Conservation (phyloP, 129 eudicot species). For the Helianthus tuberosus region DNA sequence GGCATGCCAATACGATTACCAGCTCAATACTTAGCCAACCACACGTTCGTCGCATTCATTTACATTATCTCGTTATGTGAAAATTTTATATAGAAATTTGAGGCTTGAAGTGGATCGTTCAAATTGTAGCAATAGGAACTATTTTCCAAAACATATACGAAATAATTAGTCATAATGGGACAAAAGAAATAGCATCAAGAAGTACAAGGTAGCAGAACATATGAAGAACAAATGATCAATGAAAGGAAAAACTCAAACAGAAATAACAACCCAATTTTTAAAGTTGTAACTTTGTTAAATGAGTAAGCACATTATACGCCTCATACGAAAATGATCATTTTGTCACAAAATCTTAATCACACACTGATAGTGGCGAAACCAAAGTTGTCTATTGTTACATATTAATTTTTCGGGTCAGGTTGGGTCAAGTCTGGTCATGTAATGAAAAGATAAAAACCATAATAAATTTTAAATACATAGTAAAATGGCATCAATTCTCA, state of each 20-base stretch:
- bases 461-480: too few species aligned
- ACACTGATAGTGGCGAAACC: neutral
- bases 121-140: neutral
- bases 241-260: neutral
- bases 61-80: neutral
- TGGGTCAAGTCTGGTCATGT: too few species aligned
- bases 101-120: slow-evolving; percentile 5
- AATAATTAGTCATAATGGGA: neutral
- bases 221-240: neutral
- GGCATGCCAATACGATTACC: too few species aligned
- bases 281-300: neutral
- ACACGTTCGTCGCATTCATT: neutral
- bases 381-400: too few species aligned
- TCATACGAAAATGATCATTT: neutral
- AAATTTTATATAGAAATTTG: neutral
- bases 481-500: too few species aligned
- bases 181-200: neutral
- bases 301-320: neutral
- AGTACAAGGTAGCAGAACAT: neutral
- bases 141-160: neutral
- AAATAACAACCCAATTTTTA: too few species aligned
- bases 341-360: neutral
- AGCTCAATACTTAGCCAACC: neutral
- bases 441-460: too few species aligned
- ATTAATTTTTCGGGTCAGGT: too few species aligned